Conservation (phyloP, 164 flowering plant species). For the Tetrastigma voinierianum region DNA sequence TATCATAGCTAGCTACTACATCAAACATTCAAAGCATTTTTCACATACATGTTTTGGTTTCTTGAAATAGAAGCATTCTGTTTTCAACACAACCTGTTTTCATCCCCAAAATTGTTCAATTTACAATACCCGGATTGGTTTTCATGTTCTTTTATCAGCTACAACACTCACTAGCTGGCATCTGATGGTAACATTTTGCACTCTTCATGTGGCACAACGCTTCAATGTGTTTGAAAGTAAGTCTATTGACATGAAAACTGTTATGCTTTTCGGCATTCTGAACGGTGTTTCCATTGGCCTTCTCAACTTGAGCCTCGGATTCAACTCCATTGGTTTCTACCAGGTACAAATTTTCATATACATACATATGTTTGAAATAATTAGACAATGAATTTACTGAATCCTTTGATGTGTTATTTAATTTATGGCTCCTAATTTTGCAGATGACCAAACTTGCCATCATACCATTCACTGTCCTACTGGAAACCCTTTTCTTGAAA, state of each 20-base stretch:
- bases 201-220: slow-evolving; percentile 82
- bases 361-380: neutral
- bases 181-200: slow-evolving; percentile 92
- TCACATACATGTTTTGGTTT: no score
- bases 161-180: slow-evolving; percentile 99
- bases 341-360: slow-evolving; percentile 41
- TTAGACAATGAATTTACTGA: no score
- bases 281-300: slow-evolving; percentile 93
- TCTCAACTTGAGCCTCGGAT: slow-evolving; percentile 93
- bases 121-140: no score
- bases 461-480: slow-evolving; percentile 90
- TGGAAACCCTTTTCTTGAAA: slow-evolving; percentile 85
- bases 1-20: no score
- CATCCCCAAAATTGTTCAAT: neutral
- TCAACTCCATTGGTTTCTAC: slow-evolving; percentile 95
- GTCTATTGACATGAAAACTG: slow-evolving; percentile 75
- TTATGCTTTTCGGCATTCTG: slow-evolving; percentile 80
- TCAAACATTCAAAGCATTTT: no score
- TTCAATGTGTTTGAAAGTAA: slow-evolving; percentile 79
- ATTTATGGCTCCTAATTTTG: slow-evolving; percentile 9
- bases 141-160: slow-evolving; percentile 39
- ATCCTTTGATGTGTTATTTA: neutral
- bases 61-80: no score
- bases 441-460: slow-evolving; percentile 99
- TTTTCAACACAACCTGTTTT: neutral